Evolutionary conservation across 805 yeast species (phyloP).

Genomic region (Candida coquimbonensis): DNA sequence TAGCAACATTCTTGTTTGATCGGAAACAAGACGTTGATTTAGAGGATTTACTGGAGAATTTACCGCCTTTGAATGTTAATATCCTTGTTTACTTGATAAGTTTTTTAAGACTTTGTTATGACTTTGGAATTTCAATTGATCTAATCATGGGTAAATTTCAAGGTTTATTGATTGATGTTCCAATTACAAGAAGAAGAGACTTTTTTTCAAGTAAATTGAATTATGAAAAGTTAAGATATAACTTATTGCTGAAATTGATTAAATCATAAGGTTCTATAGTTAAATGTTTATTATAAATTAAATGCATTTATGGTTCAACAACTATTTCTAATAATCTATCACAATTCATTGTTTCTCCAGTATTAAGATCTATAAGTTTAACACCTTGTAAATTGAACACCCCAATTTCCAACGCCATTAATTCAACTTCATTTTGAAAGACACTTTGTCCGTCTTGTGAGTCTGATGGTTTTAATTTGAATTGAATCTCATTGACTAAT

Average conservation of each 20-base stretch:
- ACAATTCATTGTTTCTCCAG: constrained; percentile 66
- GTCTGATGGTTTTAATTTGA: constrained; percentile 48
- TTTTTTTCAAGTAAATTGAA: constrained; percentile 17
- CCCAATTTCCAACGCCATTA: constrained; percentile 61
- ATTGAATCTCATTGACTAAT: constrained; percentile 55
- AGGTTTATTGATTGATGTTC: constrained; percentile 24
- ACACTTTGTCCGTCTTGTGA: constrained; percentile 28
- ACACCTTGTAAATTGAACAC: constrained; percentile 57
- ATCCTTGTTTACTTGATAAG: constrained; percentile 33
- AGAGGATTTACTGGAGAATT: constrained; percentile 29
- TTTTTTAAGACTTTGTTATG: constrained; percentile 29
- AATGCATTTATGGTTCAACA: constrained; percentile 12
- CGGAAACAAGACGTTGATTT: constrained; percentile 22
- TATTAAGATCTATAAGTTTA: constrained; percentile 51
- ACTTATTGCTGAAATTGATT: constrained; percentile 24
- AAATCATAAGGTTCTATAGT: constrained; percentile 4
- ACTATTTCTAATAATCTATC: constrained; percentile 69
- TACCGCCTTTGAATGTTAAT: constrained; percentile 36
- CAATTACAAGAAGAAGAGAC: constrained; percentile 24
- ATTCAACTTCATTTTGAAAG: constrained; percentile 52
- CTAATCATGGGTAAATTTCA: constrained; percentile 24
- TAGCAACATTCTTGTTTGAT: constrained; percentile 20
- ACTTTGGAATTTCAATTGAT: constrained; percentile 15
- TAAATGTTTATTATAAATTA: neutral
- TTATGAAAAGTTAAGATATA: constrained; percentile 25